Base-by-base conservation (phyloP, 164 flowering plant species). In the Umbilicus rupestris region DNA sequence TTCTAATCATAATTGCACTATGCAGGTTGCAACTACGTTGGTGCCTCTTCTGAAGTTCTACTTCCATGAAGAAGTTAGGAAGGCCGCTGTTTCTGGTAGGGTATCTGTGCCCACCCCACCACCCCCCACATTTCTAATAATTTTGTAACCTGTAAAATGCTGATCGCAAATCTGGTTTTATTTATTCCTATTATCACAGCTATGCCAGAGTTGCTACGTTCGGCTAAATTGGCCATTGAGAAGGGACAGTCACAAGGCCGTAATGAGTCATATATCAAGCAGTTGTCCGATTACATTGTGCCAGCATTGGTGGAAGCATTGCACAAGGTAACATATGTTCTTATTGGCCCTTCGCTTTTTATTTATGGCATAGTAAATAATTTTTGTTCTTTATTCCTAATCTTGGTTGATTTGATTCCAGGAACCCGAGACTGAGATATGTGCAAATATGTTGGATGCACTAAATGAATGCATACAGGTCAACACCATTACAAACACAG, bases 41-140 rank as follows among this genome's bases (percentile, higher is more conserved):
- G 93, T 84, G 69, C 87, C 93, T 22, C 90, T 87, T 72, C 80
- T 87, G 16, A 87, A 84, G 70, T 87, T 87, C 74, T 84, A 85
- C 70, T 87, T 87, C 70, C 93, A 87, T 70, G 93, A 85, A 69
- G 89, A 84, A 73, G 90, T 87, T 64, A 83, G 93, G 69, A 87
- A 79, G 70, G 93, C 93, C 59, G 93, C 93, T 73, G 90, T 85
- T 77, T 87, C 93, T 79, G 93, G 90, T 87, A 72, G n/a, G 41
- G 44, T 24, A 29, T 68, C 22, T 28, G 49, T 66, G n/a, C 29
- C 16, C 42, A 2, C 11, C 50, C 3, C 26, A 62, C 31, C 7
- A 22, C n/a, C n/a, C n/a, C n/a, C n/a, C n/a, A n/a, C n/a, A 35
- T n/a, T 3, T 62, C 28, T 37, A 10, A 3, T 8, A 24, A 19